A percentile compares a stretch with the other conserved stretches of the same genome.
Evolutionary conservation across 2,329 filamentous ascomycete genomes (phyloP).

Genomic region (Xylaria sp.): DNA sequence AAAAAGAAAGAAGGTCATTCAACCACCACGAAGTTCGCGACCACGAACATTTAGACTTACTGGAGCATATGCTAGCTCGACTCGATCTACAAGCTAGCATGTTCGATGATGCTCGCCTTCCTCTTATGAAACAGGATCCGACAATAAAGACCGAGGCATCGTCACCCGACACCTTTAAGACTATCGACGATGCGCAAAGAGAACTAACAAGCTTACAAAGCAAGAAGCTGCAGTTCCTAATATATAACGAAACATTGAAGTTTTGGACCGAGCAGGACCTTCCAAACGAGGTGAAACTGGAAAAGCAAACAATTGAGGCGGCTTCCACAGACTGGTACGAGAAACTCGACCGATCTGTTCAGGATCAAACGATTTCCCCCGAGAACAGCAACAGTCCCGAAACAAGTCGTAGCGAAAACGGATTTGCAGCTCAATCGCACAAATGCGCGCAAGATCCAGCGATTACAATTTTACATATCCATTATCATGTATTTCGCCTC

Average conservation of each 20-base stretch:
- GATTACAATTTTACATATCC: slow-evolving; percentile 18
- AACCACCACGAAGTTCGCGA: neutral
- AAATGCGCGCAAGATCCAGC: neutral
- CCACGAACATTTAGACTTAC: slow-evolving; percentile 1
- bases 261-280: slow-evolving; percentile 6
- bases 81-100: slow-evolving; percentile 28
- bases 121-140: neutral
- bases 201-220: slow-evolving; percentile 16
- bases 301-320: slow-evolving; percentile 15
- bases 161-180: neutral
- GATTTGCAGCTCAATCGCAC: neutral
- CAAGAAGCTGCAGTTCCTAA: slow-evolving; percentile 16
- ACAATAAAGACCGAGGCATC: neutral
- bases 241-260: slow-evolving; percentile 11
- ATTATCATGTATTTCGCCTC: slow-evolving; percentile 19
- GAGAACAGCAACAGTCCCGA: neutral
- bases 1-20: neutral
- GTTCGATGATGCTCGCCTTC: slow-evolving; percentile 22
- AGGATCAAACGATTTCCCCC: neutral
- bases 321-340: slow-evolving; percentile 11
- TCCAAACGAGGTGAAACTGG: slow-evolving; percentile 1
- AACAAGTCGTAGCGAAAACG: neutral
- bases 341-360: slow-evolving; percentile 9
- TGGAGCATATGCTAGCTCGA: slow-evolving; percentile 20
- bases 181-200: slow-evolving; percentile 19